Conservation (phyloP, 768 basidiomycete genomes). For the Mycena filopes region DNA sequence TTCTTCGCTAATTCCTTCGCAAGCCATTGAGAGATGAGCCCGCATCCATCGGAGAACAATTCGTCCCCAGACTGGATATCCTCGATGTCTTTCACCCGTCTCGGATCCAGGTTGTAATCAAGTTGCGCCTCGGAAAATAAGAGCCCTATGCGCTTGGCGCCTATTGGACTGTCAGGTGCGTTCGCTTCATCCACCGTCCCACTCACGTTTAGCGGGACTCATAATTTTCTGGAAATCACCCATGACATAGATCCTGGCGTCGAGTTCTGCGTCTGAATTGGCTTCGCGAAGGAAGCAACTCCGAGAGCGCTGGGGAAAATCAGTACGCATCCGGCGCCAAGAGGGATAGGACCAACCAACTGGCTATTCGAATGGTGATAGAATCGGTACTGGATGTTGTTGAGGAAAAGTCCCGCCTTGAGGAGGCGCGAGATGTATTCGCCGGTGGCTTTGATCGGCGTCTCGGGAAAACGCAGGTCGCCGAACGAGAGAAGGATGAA, state of each 20-base stretch:
- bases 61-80: conserved; percentile 69
- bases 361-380: conserved; percentile 81
- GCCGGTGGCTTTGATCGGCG: conserved; percentile 55
- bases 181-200: too few species aligned
- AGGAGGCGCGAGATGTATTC: conserved; percentile 70
- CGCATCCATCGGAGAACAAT: conserved; percentile 76
- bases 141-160: conserved; percentile 76
- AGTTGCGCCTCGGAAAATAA: conserved; percentile 73
- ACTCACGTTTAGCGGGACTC: conserved; percentile 71
- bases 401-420: conserved; percentile 65
- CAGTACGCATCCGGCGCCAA: background rate
- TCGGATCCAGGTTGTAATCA: conserved; percentile 65
- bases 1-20: conserved; percentile 62
- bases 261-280: conserved; percentile 63
- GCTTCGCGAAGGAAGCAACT: conserved; percentile 73
- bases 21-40: conserved; percentile 65
- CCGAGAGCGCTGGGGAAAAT: conserved; percentile 58
- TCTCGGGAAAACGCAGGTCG: conserved; percentile 64
- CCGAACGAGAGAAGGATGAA: conserved; percentile 68
- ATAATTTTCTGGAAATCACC: conserved; percentile 71
- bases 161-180: conserved; percentile 44
- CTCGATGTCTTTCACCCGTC: conserved; percentile 61
- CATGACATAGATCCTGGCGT: conserved; percentile 63
- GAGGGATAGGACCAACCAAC: conserved; percentile 50
- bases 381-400: conserved; percentile 71